These are phyloP conservation scores for Aegilops sharonensis DNA, from an alignment of 176 grass and related monocot species.

Conservation along the genomic window DNA sequence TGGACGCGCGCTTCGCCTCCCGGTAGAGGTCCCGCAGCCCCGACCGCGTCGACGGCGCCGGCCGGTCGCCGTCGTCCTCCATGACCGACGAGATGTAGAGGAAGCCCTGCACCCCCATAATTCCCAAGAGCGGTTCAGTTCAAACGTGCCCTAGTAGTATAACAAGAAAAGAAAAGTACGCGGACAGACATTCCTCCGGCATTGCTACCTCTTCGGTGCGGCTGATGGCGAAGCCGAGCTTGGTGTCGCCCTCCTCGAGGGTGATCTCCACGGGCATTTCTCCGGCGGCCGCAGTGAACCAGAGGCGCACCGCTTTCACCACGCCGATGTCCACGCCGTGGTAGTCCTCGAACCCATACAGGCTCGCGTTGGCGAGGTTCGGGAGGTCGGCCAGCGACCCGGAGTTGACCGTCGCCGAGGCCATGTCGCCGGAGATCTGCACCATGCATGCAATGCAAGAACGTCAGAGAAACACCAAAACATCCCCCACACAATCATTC, in stretches of 20 bases:
- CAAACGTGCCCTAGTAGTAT: not conserved
- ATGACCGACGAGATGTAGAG: constrained; percentile 83
- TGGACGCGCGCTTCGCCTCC: constrained; percentile 60
- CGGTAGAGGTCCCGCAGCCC: constrained; percentile 81
- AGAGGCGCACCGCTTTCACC: constrained; percentile 86
- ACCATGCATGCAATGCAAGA: not conserved
- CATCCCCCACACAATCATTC: too few species aligned
- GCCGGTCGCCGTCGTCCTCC: constrained; percentile 51
- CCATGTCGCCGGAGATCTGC: constrained; percentile 92
- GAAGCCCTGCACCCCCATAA: constrained; percentile 55
- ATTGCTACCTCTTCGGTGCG: constrained; percentile 78
- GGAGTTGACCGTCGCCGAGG: constrained; percentile 83
- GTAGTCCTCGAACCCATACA: constrained; percentile 97
- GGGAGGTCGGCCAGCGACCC: constrained; percentile 83
- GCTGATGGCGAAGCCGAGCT: constrained; percentile 92
- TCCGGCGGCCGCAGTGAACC: constrained; percentile 68
- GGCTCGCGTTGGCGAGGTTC: constrained; percentile 84
- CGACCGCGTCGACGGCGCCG: constrained; percentile 74
- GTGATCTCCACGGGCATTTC: constrained; percentile 79
- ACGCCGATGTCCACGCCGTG: constrained; percentile 97
- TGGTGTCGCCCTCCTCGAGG: constrained; percentile 63
- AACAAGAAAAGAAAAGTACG: too few species aligned
- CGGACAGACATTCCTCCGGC: not conserved
- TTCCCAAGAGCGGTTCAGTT: not conserved
- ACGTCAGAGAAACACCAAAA: not conserved